These are phyloP conservation scores for Wallacemonas rigidus DNA, from an alignment of 208 protist genomes.

Conservation along the genomic window DNA sequence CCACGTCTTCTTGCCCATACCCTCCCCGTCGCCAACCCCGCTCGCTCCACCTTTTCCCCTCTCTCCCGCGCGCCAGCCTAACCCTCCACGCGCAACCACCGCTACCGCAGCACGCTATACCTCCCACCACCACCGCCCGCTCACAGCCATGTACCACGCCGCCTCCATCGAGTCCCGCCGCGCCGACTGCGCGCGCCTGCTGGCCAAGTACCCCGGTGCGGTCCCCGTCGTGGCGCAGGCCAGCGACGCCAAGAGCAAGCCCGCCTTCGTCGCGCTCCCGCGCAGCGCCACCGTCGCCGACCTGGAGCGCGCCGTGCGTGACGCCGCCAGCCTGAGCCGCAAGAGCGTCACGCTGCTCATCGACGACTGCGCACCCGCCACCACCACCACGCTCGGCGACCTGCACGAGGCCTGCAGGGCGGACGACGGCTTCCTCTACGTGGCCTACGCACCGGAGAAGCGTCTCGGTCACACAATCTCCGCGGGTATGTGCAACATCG, in stretches of 20 bases:
- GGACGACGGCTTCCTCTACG: conserved; percentile 46
- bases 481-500: conserved; percentile 11
- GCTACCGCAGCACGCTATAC: neutral
- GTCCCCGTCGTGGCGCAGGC: conserved; percentile 27
- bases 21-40: too few species aligned
- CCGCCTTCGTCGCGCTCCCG: conserved; percentile 25
- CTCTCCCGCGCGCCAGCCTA: too few species aligned
- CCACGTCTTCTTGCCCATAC: too few species aligned
- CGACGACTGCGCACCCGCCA: conserved; percentile 24
- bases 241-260: conserved; percentile 27
- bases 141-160: conserved; percentile 14
- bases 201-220: conserved; percentile 27
- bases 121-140: neutral
- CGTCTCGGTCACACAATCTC: conserved; percentile 9
- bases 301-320: conserved; percentile 24
- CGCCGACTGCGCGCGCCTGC: conserved; percentile 33
- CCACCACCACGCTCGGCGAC: conserved; percentile 29
- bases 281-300: conserved; percentile 32
- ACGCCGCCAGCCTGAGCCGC: conserved; percentile 19
- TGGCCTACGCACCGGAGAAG: conserved; percentile 28
- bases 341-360: conserved; percentile 30
- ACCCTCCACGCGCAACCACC: neutral
- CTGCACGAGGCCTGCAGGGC: conserved; percentile 34
- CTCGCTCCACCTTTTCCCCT: too few species aligned
- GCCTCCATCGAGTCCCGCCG: conserved; percentile 24